Conservation (phyloP, 768 basidiomycete species). For the Daedaleopsis sinensis region DNA sequence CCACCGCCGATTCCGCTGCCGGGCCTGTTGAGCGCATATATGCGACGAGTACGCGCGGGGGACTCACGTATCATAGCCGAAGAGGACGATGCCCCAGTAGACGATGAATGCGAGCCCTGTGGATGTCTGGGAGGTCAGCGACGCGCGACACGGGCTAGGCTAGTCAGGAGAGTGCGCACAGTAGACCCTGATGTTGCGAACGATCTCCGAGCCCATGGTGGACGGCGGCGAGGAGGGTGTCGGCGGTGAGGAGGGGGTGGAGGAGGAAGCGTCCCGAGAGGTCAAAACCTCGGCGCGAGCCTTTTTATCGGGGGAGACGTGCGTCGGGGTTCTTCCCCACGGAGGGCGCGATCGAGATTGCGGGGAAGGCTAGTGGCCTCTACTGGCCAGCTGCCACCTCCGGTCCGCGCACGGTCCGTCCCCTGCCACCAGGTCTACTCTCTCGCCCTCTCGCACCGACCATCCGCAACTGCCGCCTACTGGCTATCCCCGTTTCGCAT, state of each 20-base stretch:
- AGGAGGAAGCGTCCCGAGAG: too few species aligned
- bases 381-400: too few species aligned
- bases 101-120: conserved; percentile 72
- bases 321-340: too few species aligned
- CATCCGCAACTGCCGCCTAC: too few species aligned
- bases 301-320: too few species aligned
- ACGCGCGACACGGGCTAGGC: neutral
- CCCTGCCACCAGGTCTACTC: too few species aligned
- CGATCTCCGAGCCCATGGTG: conserved; percentile 11
- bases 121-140: neutral
- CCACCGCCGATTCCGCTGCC: conserved; percentile 66
- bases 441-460: too few species aligned
- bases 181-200: conserved; percentile 62
- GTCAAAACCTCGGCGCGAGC: too few species aligned
- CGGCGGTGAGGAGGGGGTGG: neutral
- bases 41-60: neutral
- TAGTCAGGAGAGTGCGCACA: conserved; percentile 44
- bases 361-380: too few species aligned
- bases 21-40: conserved; percentile 20
- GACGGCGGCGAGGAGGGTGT: conserved; percentile 2
- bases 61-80: conserved; percentile 77
- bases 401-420: too few species aligned
- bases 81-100: conserved; percentile 82
- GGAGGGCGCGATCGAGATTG: too few species aligned
- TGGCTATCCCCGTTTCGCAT: too few species aligned